Base-by-base conservation (phyloP, 768 basidiomycete species). In the Pleurotus platypus region DNA sequence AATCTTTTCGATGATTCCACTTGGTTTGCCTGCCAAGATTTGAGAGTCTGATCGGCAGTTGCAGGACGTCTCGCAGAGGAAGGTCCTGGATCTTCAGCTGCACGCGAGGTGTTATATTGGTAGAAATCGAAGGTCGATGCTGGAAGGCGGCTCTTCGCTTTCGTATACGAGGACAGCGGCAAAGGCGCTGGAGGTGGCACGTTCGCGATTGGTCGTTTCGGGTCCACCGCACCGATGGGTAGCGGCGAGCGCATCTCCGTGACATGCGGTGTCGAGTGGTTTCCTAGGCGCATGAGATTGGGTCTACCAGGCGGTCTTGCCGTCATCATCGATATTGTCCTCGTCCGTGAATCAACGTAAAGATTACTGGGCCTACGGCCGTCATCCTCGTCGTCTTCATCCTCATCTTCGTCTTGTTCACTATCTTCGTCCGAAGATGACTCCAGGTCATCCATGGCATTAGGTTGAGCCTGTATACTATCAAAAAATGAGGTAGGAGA, bases 401-500 rank as follows among this genome's bases (percentile, higher is more conserved):
- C 75, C 13, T 70, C 63, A 13, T 75, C 75, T 12, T 70, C 69
- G 46, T 71, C 74, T 11, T 69, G 73, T 13, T 75, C 69, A 16
- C 70, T 72, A 27, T 72, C 70, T 18, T 75, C 75, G 24, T 79
- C 81, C 18, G 82, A 83, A 20, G 84, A 82, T 26, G 84, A 81
- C 58, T 86, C 87, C 54, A 87, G 71, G 60, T 86, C 89, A 62
- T 89, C 86, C 82, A 90, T 83, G 22, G 82, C 86, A 67, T 86
- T 86, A 5, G 82, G 81, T 45, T 87, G 83, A 13, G 78, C 72
- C 62, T 90, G 86, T 46, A 90, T 84, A 59, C 72, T 80, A 70
- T 91, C 88, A 67, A 91, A 90, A 76, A 90, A 90, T 27, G 83
- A 82, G 22, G 83, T 80, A 0, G 86, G 82, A 12, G 87, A 84